These are phyloP conservation scores for Osmanthus fragrans DNA, from an alignment of 257 asterid genomes.

Conservation along the genomic window DNA sequence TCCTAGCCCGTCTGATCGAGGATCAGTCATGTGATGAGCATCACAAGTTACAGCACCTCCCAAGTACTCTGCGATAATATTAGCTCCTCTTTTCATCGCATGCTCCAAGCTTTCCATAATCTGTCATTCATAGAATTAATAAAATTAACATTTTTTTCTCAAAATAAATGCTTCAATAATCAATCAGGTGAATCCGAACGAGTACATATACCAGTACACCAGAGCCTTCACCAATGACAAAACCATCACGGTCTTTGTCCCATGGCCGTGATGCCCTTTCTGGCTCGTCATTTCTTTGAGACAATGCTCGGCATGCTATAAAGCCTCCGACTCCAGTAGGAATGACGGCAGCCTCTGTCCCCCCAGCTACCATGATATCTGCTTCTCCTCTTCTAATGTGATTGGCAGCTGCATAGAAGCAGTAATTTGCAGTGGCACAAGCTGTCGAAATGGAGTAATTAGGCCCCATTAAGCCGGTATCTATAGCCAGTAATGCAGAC, in stretches of 20 bases:
- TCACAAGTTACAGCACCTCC: conserved; percentile 51
- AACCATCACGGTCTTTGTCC: conserved; percentile 73
- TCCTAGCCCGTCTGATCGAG: conserved; percentile 47
- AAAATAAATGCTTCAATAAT: background rate
- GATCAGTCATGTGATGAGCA: conserved; percentile 53
- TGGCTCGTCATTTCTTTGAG: conserved; percentile 43
- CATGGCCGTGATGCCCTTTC: conserved; percentile 70
- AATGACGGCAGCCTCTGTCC: conserved; percentile 41
- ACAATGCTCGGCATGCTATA: conserved; percentile 43
- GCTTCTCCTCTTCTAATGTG: conserved; percentile 48
- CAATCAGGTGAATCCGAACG: no score
- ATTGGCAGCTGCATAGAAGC: conserved; percentile 41
- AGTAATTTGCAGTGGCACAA: conserved; percentile 40
- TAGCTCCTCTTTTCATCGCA: conserved; percentile 44
- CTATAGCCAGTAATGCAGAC: conserved; percentile 42
- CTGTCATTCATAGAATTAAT: background rate
- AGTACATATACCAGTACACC: conserved; percentile 54
- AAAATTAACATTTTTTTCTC: no score
- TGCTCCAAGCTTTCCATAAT: conserved; percentile 50
- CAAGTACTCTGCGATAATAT: conserved; percentile 40
- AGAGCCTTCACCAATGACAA: conserved; percentile 74
- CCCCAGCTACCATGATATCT: conserved; percentile 46
- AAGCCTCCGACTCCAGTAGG: conserved; percentile 40
- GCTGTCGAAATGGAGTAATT: conserved; percentile 23
- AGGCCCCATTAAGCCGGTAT: conserved; percentile 47